phyloP scores from a whole-genome alignment of 1,284 basidiomycete genomes.

The Vanrija pseudolonga region DNA sequence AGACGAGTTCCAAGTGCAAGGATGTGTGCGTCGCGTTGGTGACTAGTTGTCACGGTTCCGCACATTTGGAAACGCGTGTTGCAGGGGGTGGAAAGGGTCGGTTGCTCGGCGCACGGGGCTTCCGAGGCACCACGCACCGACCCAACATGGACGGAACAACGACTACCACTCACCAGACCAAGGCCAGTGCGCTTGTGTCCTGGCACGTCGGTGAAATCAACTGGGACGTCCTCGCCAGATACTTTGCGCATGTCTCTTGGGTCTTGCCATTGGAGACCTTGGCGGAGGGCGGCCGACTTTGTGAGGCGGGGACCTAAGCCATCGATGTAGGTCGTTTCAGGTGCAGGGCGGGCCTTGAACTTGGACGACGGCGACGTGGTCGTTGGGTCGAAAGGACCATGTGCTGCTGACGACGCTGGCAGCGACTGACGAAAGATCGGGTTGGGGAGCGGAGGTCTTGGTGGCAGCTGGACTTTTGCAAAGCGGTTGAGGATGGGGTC shows the following conservation, averaged over 20 bases:
- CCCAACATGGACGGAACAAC: neutral
- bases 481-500: conserved; percentile 25
- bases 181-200: conserved; percentile 31
- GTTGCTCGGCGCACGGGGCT: too few relatives aligned
- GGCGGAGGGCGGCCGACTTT: conserved; percentile 32
- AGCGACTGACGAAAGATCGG: too few relatives aligned
- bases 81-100: too few relatives aligned
- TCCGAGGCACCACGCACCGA: too few relatives aligned
- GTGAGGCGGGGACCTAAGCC: conserved; percentile 34
- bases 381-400: too few relatives aligned
- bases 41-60: too few relatives aligned
- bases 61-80: too few relatives aligned
- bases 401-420: too few relatives aligned
- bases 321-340: conserved; percentile 11
- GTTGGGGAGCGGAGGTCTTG: too few relatives aligned
- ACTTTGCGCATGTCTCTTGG: conserved; percentile 12
- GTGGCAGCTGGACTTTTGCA: neutral
- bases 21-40: too few relatives aligned
- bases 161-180: conserved; percentile 21
- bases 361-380: too few relatives aligned
- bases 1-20: too few relatives aligned
- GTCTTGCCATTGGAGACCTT: conserved; percentile 34
- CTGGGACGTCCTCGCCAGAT: conserved; percentile 6
- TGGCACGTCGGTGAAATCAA: conserved; percentile 21
- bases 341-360: conserved; percentile 24